Evolutionary conservation across 2,329 filamentous ascomycete genomes (phyloP), one percentile per base, ranked within the genome.

Genomic region (Purpureocillium lavendulum): DNA sequence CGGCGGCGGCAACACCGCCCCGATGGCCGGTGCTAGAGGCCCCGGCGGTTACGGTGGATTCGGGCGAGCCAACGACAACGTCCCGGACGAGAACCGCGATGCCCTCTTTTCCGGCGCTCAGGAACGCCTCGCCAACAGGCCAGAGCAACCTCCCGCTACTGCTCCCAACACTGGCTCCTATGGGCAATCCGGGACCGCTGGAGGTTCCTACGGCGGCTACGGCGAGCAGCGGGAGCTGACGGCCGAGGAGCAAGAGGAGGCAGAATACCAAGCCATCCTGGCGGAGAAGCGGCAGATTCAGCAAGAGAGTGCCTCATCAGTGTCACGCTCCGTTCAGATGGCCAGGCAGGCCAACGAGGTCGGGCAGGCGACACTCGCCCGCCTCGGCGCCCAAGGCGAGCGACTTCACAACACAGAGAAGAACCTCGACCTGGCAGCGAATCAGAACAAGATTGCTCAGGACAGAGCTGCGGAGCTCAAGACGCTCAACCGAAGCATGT

Each of bases 401-500:
- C 75, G 82, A 13, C 73, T 94, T 40, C 78, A 89, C 57, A 87
- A 89, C 54, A 86, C 84, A 1, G 86, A 94, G 60, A 78, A 77
- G 60, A 87, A 90, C 52, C 71, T 96, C 41, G 87, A 95, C 51
- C 70, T 86, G 47, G 84, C 87, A 4, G 66, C 76, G n/a, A 82
- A 82, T 46, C 81, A 88, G 56, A 86, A 85, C 51, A 77, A 79
- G 42, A 67, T 84, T 43, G 85, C 86, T 0, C 81, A 88, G 50
- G 86, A 89, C 49, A 84, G 86, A 51, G 83, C 87, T 1, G 77
- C 80, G 35, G 87, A 95, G 56, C 68, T 96, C 30, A 90, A 90
- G 66, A 86, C 77, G 1, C 69, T 94, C 36, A 94, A 96, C 62
- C 73, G 83, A 46, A 88, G 82, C 66, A 94, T 96, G 87, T 95